phyloP scores from a whole-genome alignment of 257 asterid species.

The Ophiorrhiza pumila region DNA sequence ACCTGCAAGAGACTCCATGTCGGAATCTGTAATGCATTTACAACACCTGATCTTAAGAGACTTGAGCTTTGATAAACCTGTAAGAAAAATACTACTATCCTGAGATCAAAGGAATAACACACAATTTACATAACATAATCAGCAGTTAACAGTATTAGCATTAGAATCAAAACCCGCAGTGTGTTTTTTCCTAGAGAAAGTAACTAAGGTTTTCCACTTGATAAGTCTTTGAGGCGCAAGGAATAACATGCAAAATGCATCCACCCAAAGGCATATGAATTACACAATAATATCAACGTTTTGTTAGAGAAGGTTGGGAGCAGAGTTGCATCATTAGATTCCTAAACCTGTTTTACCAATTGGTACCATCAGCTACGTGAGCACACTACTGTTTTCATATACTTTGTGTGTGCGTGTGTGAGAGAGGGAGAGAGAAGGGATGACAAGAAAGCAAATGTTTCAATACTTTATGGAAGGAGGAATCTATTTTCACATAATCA shows the following conservation, averaged over 20 bases:
- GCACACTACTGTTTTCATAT: not conserved
- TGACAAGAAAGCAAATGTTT: not conserved
- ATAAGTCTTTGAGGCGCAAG: not conserved
- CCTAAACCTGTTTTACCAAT: conserved; percentile 6
- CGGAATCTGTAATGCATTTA: conserved; percentile 83
- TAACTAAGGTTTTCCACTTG: not conserved
- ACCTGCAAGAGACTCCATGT: conserved; percentile 84
- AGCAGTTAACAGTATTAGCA: not conserved
- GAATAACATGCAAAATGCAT: not conserved
- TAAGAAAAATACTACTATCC: not conserved
- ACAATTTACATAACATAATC: not conserved
- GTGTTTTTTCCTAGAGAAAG: not conserved
- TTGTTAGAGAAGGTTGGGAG: not conserved
- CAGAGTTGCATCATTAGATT: not conserved
- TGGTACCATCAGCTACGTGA: not conserved
- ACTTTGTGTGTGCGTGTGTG: not conserved
- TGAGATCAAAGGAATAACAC: conserved; percentile 5
- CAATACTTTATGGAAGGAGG: not conserved
- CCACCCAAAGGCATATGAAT: not conserved
- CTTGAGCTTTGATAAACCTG: conserved; percentile 75
- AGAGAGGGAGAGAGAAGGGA: not conserved
- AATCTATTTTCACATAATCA: not conserved
- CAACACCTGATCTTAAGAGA: conserved; percentile 81
- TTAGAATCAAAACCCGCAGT: not conserved
- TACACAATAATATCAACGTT: not conserved